Percentiles rank a stretch among this genome's conserved stretches.
Conservation (phyloP, 768 basidiomycete species). For the Leucocoprinus birnbaumii region DNA sequence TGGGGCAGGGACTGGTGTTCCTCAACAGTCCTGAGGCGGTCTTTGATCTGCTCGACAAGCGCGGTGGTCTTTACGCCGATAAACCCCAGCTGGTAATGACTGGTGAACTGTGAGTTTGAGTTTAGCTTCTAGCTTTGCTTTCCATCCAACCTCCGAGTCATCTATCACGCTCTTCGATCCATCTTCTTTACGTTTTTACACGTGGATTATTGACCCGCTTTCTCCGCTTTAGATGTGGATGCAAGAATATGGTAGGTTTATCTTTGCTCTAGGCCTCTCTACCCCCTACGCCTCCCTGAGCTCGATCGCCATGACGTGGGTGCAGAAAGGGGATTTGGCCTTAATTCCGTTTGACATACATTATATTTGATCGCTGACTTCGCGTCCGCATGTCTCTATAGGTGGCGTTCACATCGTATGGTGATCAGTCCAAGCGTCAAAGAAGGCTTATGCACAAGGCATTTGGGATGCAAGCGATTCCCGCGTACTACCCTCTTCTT, state of each 20-base stretch:
- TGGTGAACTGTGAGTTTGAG: conserved; percentile 57
- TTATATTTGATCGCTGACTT: conserved; percentile 9
- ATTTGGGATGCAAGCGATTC: conserved; percentile 49
- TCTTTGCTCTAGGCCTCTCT: conserved; percentile 2
- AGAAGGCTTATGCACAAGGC: conserved; percentile 67
- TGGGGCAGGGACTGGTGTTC: conserved; percentile 68
- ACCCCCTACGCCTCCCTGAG: conserved; percentile 3
- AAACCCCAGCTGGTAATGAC: conserved; percentile 69
- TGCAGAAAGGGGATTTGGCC: conserved; percentile 6
- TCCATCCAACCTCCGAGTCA: no score
- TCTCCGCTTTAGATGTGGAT: conserved; percentile 44
- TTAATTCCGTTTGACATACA: conserved; percentile 3
- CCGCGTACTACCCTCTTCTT: conserved; percentile 56
- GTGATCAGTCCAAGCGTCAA: conserved; percentile 60
- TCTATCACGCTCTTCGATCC: conserved; percentile 1
- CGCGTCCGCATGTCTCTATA: conserved; percentile 16
- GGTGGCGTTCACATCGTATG: conserved; percentile 68
- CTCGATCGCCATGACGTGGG: not conserved
- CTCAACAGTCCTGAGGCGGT: conserved; percentile 58
- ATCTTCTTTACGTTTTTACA: conserved; percentile 11
- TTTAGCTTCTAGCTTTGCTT: conserved; percentile 3
- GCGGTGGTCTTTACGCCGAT: conserved; percentile 72
- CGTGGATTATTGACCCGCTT: conserved; percentile 14
- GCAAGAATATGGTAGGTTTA: conserved; percentile 58
- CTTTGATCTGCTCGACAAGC: conserved; percentile 66